Percentiles rank a stretch among this genome's conserved stretches.
Evolutionary conservation across 441 rosid genomes (phyloP).

Genomic region (Populus hybrid): DNA sequence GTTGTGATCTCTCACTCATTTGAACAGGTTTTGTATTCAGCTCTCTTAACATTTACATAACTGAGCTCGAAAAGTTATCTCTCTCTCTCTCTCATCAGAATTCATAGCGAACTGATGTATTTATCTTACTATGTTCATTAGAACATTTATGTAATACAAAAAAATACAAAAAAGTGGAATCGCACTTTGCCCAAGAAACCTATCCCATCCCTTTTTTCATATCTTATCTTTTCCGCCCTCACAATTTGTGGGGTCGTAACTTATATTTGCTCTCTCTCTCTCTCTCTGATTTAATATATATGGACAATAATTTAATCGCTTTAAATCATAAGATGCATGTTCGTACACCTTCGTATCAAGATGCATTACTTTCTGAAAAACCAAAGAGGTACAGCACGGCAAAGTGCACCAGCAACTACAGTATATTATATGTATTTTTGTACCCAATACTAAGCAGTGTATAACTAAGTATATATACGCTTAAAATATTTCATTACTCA

Average conservation of each 20-base stretch:
- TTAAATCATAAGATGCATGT: slow-evolving; percentile 22
- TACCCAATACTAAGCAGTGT: no score
- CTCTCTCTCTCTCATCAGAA: neutral
- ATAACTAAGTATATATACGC: neutral
- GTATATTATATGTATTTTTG: no score
- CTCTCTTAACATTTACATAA: neutral
- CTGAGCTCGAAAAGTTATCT: neutral
- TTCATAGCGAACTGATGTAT: neutral
- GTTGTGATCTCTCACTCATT: neutral
- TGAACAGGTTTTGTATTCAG: neutral
- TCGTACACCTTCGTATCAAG: slow-evolving; percentile 48
- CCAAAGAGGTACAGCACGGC: slow-evolving; percentile 34
- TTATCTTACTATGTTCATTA: slow-evolving; percentile 36
- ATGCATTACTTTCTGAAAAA: slow-evolving; percentile 14
- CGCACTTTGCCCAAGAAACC: slow-evolving; percentile 65
- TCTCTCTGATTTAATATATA: neutral
- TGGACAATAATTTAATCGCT: slow-evolving; percentile 13
- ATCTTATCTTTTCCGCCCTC: slow-evolving; percentile 59
- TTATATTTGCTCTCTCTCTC: neutral
- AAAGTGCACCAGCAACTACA: neutral
- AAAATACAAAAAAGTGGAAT: slow-evolving; percentile 25
- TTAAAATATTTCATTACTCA: slow-evolving; percentile 18
- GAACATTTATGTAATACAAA: neutral
- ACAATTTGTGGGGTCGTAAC: slow-evolving; percentile 61
- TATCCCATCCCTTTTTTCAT: slow-evolving; percentile 53